A percentile compares a stretch with the other conserved stretches of the same genome.
phyloP scores from a whole-genome alignment of 306 rosid species.

The Canavalia gladiata region DNA sequence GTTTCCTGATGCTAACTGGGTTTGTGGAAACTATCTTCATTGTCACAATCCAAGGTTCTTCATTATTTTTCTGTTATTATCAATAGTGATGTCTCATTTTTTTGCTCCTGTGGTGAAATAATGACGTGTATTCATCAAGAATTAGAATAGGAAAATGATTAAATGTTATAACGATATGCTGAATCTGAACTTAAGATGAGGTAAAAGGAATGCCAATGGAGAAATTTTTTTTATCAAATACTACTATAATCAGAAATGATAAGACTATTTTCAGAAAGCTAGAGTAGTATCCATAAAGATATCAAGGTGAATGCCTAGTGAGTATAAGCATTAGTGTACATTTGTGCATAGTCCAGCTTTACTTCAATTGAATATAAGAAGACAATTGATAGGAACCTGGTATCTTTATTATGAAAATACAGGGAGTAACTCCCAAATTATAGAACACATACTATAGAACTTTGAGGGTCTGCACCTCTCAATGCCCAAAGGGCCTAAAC shows the following conservation, averaged over 20 bases:
- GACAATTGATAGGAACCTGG: too few relatives aligned
- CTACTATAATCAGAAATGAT: conserved; percentile 13
- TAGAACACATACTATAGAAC: too few relatives aligned
- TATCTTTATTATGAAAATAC: too few relatives aligned
- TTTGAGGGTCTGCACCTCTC: too few relatives aligned
- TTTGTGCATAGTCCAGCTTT: neutral
- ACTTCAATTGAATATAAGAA: neutral
- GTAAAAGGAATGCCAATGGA: neutral
- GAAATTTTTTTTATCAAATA: conserved; percentile 14
- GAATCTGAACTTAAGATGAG: conserved; percentile 12
- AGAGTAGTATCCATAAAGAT: conserved; percentile 1
- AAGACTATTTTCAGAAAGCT: conserved; percentile 17
- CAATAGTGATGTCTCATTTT: conserved; percentile 10
- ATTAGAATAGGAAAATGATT: conserved; percentile 31
- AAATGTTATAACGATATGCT: neutral
- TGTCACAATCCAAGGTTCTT: conserved; percentile 91
- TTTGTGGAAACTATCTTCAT: conserved; percentile 91
- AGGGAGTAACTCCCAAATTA: too few relatives aligned
- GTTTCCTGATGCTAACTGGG: conserved; percentile 93
- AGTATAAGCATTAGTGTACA: neutral
- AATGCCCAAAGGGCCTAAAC: too few relatives aligned
- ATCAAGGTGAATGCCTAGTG: conserved; percentile 15
- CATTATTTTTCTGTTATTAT: conserved; percentile 24
- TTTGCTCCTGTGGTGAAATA: conserved; percentile 38
- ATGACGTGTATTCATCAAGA: conserved; percentile 24